These are phyloP conservation scores for Fusarium sp. DNA, from an alignment of 2,329 filamentous ascomycete species.

Conservation along the genomic window DNA sequence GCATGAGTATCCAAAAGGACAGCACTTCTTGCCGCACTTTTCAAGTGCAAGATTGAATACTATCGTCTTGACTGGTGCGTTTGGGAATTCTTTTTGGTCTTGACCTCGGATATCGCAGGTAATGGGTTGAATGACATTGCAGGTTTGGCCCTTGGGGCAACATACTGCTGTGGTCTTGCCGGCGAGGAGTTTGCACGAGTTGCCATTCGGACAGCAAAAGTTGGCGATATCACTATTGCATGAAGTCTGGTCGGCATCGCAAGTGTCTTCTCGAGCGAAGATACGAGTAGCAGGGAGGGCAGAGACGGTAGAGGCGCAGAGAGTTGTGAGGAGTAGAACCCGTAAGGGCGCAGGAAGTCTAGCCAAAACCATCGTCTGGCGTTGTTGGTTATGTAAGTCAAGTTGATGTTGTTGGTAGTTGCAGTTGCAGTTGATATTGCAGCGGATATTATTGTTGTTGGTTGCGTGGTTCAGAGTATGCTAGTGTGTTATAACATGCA, in stretches of 20 bases:
- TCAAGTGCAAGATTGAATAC: conserved; percentile 67
- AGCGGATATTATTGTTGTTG: conserved; percentile 8
- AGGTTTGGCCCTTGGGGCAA: conserved; percentile 70
- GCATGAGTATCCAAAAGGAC: conserved; percentile 79
- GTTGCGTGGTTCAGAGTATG: conserved; percentile 3
- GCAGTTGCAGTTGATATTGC: conserved; percentile 4
- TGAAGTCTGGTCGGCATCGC: conserved; percentile 62
- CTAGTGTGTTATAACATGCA: conserved; percentile 14
- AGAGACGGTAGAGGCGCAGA: conserved; percentile 52
- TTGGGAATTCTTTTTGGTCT: conserved; percentile 66
- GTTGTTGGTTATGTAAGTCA: conserved; percentile 1
- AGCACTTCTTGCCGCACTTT: conserved; percentile 71
- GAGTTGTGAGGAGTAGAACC: conserved; percentile 54
- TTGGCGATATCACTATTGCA: conserved; percentile 70
- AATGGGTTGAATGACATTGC: conserved; percentile 62
- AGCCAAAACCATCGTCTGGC: conserved; percentile 32
- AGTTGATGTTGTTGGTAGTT: conserved; percentile 4
- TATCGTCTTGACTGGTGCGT: conserved; percentile 74
- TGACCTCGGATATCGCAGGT: conserved; percentile 57
- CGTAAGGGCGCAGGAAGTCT: conserved; percentile 45
- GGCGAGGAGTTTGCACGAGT: conserved; percentile 70
- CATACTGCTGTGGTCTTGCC: conserved; percentile 76
- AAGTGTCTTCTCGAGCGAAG: conserved; percentile 61
- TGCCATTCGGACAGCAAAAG: conserved; percentile 72
- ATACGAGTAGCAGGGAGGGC: conserved; percentile 55